These are phyloP conservation scores for Chaetoscypha palmicola DNA, from an alignment of 2,329 filamentous ascomycete genomes.

Conservation along the genomic window DNA sequence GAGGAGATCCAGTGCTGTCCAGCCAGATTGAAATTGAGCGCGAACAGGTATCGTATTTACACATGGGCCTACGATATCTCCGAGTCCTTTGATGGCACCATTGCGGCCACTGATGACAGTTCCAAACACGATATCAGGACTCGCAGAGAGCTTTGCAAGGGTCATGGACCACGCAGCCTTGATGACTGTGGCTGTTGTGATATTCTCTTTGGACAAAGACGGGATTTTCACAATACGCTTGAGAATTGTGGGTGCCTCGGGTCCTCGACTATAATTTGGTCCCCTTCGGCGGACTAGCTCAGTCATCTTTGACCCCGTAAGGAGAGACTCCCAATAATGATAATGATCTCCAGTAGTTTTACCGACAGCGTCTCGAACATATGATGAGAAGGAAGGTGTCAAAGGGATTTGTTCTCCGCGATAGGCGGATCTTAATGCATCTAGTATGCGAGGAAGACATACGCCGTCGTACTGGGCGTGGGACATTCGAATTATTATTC, in stretches of 20 bases:
- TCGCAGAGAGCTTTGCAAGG: conserved; percentile 32
- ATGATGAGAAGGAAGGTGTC: conserved; percentile 35
- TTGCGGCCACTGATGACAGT: conserved; percentile 37
- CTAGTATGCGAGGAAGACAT: conserved; percentile 8
- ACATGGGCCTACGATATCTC: conserved; percentile 37
- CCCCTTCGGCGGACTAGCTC: conserved; percentile 7
- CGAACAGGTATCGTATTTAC: conserved; percentile 38
- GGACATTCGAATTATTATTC: conserved; percentile 38
- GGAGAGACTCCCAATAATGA: conserved; percentile 39
- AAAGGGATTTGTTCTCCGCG: conserved; percentile 4
- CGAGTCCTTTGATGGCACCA: conserved; percentile 32
- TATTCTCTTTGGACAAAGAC: conserved; percentile 21
- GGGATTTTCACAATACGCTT: conserved; percentile 7
- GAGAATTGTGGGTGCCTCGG: conserved; percentile 6
- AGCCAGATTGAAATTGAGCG: conserved; percentile 21
- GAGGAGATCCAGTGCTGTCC: conserved; percentile 11
- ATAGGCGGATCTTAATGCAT: conserved; percentile 4
- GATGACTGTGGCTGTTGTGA: conserved; percentile 30
- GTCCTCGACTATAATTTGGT: conserved; percentile 10
- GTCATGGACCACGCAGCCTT: conserved; percentile 34
- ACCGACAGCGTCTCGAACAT: conserved; percentile 26
- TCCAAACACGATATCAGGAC: conserved; percentile 35
- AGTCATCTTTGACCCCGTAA: conserved; percentile 32
- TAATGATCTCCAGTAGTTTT: conserved; percentile 28
- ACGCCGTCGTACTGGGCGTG: conserved; percentile 46